Base-by-base conservation (phyloP, 352 stramenopile species). In the Lagenidium giganteum region DNA sequence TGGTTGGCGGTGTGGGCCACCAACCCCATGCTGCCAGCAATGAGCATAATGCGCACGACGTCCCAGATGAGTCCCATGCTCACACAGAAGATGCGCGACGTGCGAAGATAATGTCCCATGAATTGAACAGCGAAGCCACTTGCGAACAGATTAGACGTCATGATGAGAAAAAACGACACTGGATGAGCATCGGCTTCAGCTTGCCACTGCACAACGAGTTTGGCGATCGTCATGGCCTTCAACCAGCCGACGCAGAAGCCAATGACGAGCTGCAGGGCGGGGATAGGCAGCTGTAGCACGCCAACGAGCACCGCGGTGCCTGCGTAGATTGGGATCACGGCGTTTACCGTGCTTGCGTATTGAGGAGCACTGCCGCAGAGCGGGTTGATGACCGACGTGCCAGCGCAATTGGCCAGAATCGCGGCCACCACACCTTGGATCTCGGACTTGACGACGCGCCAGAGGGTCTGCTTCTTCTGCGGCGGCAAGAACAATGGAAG, bases 171-270 rank as follows among this genome's bases (percentile, higher is more conserved):
- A 36, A 88, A 88, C n/a, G 55, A 62, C 8, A 74, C 21, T 5
- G 72, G 71, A 42, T 87, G 75, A 1, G 70, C 68, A n/a, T 53
- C 37, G 2, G 58, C 59, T 22, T 61, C 55, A n/a, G 47, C 21
- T 31, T 72, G 56, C 76, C 76, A 88, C 42, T 84, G 65, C 40
- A 64, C 50, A 28, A 83, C 76, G 32, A 87, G 59, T 38, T 78
- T 83, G 22, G 70, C 57, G 42, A 80, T 83, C 46, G 64, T 85
- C 42, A 85, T 58, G 42, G 76, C 68, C 58, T 88, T 88, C 37
- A 87, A 51, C 76, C 76, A 88, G 46, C 73, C 77, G 35, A 88
- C 73, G 42, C 60, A 50, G n/a, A 86, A 51, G 16, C 70, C 70
- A 20, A 80, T 47, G 14, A 73, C 32, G n/a, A 65, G 59, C 45